Percentiles rank a stretch among this genome's conserved stretches.
phyloP scores from a whole-genome alignment of 208 protist genomes.

The Acanthamoeba triangularis region DNA sequence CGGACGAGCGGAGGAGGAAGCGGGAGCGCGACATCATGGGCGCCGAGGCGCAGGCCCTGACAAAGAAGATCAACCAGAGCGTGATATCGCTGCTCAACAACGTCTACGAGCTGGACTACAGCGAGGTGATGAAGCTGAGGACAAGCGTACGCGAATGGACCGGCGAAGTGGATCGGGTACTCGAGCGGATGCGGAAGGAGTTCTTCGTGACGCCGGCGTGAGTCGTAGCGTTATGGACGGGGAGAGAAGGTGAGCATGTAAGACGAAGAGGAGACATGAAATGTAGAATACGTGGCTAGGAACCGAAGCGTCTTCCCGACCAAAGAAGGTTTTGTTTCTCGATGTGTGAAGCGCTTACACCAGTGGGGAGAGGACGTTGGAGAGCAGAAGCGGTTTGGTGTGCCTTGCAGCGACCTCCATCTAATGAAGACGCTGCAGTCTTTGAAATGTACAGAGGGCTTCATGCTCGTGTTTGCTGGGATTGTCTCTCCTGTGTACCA shows the following conservation, averaged over 20 bases:
- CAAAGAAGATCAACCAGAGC: conserved; percentile 4
- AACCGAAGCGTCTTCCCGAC: no score
- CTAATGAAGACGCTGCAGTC: not conserved
- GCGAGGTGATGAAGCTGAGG: conserved; percentile 62
- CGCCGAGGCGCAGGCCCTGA: conserved; percentile 19
- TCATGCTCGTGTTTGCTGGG: not conserved
- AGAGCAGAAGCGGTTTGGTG: not conserved
- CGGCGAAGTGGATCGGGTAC: conserved; percentile 14
- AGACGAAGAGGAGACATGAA: no score
- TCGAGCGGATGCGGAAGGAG: conserved; percentile 42
- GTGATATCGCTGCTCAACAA: conserved; percentile 1
- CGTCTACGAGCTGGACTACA: conserved; percentile 48
- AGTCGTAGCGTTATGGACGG: not conserved
- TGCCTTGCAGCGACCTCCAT: not conserved
- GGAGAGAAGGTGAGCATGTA: no score
- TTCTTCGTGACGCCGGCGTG: not conserved
- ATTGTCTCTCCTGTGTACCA: no score
- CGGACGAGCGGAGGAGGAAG: not conserved
- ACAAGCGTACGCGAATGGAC: conserved; percentile 60
- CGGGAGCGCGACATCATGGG: conserved; percentile 17
- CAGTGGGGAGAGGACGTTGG: not conserved
- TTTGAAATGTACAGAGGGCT: not conserved
- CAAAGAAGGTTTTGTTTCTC: no score
- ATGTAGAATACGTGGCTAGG: no score
- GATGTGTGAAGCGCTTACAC: no score